Evolutionary conservation across 2,329 filamentous ascomycete species (phyloP).

Genomic region (Aspergillus luchuensis): DNA sequence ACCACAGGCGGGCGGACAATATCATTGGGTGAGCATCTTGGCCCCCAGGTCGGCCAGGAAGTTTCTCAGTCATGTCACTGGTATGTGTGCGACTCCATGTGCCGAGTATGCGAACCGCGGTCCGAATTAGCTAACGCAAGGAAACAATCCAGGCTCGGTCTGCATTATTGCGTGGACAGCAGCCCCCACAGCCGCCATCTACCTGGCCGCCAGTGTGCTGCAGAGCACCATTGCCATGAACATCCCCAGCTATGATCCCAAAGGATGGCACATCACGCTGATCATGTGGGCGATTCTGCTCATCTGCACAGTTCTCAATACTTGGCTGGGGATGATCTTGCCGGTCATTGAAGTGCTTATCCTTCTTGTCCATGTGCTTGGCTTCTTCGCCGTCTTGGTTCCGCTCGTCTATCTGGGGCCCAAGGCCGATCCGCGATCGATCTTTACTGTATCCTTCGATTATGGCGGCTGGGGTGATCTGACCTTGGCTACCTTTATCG

Average conservation of each 20-base stretch:
- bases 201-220: conserved; percentile 7
- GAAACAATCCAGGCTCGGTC: neutral
- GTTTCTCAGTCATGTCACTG: conserved; percentile 42
- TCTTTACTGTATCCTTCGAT: conserved; percentile 28
- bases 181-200: conserved; percentile 6
- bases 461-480: conserved; percentile 24
- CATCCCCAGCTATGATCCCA: conserved; percentile 36
- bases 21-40: conserved; percentile 45
- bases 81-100: conserved; percentile 15
- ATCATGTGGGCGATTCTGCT: conserved; percentile 1
- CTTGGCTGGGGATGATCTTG: conserved; percentile 37
- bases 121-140: too few relatives aligned
- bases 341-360: conserved; percentile 53
- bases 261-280: conserved; percentile 54
- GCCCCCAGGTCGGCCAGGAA: conserved; percentile 37
- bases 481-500: conserved; percentile 30
- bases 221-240: conserved; percentile 10
- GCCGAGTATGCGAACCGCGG: too few relatives aligned
- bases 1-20: conserved; percentile 36
- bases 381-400: conserved; percentile 56
- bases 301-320: neutral
- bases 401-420: conserved; percentile 47
- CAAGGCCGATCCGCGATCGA: conserved; percentile 27
- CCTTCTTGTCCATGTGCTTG: conserved; percentile 53
- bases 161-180: conserved; percentile 6